Evolutionary conservation across 306 rosid genomes (phyloP).

Genomic region (Leucaena leucocephala): DNA sequence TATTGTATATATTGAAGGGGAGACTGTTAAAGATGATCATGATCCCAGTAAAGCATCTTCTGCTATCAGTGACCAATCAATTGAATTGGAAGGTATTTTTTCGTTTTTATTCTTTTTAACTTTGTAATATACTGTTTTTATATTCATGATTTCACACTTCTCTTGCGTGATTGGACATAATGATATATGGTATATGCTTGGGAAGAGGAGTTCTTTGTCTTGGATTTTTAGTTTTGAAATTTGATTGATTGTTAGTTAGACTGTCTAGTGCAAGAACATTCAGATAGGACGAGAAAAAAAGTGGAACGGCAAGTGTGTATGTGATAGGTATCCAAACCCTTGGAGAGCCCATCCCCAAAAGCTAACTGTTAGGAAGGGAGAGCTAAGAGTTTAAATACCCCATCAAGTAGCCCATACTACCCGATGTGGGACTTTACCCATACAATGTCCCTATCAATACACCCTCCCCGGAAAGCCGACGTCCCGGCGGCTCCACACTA

Average conservation of each 20-base stretch:
- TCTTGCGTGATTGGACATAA: not conserved
- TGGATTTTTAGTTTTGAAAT: not conserved
- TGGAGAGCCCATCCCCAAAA: no score
- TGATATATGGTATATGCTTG: not conserved
- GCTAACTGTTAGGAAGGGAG: no score
- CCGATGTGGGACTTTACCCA: no score
- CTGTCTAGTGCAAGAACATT: constrained; percentile 2
- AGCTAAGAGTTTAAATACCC: no score
- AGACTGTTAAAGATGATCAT: constrained; percentile 33
- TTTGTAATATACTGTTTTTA: not conserved
- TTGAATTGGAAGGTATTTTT: constrained; percentile 75
- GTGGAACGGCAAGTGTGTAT: not conserved
- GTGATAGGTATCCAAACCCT: no score
- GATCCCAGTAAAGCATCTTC: constrained; percentile 37
- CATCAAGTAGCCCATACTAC: no score
- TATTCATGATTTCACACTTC: not conserved
- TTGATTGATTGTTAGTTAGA: not conserved
- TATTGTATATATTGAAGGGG: constrained; percentile 65
- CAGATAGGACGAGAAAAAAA: not conserved
- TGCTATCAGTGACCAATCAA: constrained; percentile 40
- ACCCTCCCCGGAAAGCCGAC: no score
- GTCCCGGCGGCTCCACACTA: no score
- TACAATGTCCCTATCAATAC: no score
- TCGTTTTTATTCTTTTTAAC: not conserved
- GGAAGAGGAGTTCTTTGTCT: not conserved